Percentiles rank a stretch among this genome's conserved stretches.
phyloP scores from a whole-genome alignment of 306 rosid genomes.

The Pyrus communis region DNA sequence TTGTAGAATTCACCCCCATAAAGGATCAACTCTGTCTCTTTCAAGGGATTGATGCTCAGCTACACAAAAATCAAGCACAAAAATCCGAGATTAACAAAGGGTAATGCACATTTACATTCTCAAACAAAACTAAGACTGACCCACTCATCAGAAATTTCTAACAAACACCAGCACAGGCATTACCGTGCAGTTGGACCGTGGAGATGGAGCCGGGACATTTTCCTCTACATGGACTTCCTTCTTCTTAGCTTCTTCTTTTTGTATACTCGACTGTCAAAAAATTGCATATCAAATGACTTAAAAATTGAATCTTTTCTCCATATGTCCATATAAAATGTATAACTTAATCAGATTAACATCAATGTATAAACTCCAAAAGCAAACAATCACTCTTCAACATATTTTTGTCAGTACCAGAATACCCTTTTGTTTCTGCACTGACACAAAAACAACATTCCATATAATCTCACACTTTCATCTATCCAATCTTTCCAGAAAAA shows the following conservation, averaged over 20 bases:
- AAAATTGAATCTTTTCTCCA: neutral
- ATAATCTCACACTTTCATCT: neutral
- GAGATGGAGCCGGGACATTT: constrained; percentile 92
- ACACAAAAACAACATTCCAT: neutral
- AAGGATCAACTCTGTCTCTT: constrained; percentile 81
- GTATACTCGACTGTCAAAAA: constrained; percentile 52
- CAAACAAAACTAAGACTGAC: neutral
- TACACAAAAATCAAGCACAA: constrained; percentile 19
- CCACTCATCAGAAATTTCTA: neutral
- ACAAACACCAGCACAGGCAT: constrained; percentile 1
- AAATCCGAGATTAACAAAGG: neutral
- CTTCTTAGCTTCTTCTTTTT: constrained; percentile 95
- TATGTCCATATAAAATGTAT: neutral
- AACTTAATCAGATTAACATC: neutral
- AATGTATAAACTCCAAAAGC: neutral
- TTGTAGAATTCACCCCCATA: constrained; percentile 97
- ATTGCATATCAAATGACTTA: neutral
- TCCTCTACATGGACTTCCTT: constrained; percentile 86
- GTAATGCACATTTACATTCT: neutral
- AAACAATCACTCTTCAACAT: neutral
- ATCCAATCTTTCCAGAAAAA: neutral
- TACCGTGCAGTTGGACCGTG: constrained; percentile 86
- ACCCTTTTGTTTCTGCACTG: neutral
- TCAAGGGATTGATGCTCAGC: constrained; percentile 85
- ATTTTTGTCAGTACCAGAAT: neutral